Evolutionary conservation across 176 grass and related monocot species (phyloP).

Genomic region (Aegilops longissima): DNA sequence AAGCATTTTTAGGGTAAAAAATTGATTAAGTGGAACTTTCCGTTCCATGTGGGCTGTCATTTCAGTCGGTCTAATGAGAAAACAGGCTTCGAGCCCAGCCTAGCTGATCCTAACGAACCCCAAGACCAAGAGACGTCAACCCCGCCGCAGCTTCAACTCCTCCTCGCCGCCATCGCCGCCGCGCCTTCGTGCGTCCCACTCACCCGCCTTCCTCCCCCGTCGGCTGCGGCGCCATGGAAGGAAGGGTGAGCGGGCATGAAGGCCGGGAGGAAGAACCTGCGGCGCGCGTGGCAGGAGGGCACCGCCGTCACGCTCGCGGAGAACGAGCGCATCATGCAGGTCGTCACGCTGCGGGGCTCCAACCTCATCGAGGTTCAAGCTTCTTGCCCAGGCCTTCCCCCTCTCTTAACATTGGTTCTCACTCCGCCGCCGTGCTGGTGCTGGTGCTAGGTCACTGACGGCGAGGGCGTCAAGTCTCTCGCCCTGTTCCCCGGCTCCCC

Average conservation of each 20-base stretch:
- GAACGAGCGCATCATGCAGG: slow-evolving; percentile 86
- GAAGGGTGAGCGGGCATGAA: slow-evolving; percentile 32
- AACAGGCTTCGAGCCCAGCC: background rate
- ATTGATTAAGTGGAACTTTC: too few relatives aligned
- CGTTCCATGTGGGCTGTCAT: too few relatives aligned
- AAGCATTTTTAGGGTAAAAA: too few relatives aligned
- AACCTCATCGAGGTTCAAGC: slow-evolving; percentile 79
- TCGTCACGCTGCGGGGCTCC: slow-evolving; percentile 77
- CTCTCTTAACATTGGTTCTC: background rate
- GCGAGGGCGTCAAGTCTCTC: slow-evolving; percentile 61
- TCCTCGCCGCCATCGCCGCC: too few relatives aligned
- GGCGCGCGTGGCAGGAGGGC: slow-evolving; percentile 53
- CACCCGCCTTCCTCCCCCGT: too few relatives aligned
- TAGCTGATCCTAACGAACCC: background rate
- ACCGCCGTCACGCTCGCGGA: slow-evolving; percentile 52
- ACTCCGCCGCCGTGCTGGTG: slow-evolving; percentile 16
- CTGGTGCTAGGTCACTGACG: slow-evolving; percentile 75
- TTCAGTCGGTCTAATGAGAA: background rate
- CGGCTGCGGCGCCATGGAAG: too few relatives aligned
- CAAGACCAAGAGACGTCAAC: too few relatives aligned
- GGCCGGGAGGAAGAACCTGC: slow-evolving; percentile 86
- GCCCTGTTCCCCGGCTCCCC: slow-evolving; percentile 41
- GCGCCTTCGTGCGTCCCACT: too few relatives aligned
- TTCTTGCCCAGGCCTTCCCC: background rate
- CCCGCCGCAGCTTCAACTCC: too few relatives aligned